phyloP scores from a whole-genome alignment of 179 eudicot species.

The Carnegiea gigantea region DNA sequence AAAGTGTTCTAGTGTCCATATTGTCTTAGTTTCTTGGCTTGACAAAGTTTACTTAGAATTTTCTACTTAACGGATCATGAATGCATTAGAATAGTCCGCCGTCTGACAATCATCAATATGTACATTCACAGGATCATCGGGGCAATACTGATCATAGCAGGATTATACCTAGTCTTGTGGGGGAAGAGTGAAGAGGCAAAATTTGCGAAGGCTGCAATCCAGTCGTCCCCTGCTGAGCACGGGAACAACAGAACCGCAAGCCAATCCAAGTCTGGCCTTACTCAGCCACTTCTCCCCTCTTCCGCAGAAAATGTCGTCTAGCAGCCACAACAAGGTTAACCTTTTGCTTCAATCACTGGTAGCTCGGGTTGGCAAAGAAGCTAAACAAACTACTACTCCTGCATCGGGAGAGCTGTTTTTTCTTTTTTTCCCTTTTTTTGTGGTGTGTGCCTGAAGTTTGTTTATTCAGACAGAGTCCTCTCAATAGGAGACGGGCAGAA shows the following conservation, averaged over 20 bases:
- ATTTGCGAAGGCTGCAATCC: constrained; percentile 49
- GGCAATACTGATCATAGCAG: constrained; percentile 47
- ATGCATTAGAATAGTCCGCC: constrained; percentile 4
- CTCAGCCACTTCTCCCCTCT: constrained; percentile 79
- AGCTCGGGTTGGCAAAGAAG: constrained; percentile 25
- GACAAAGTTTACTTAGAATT: constrained; percentile 1
- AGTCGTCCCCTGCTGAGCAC: constrained; percentile 55
- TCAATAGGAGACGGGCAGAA: constrained; percentile 31
- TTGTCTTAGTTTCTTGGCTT: constrained; percentile 1
- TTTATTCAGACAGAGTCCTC: constrained; percentile 37
- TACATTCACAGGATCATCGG: constrained; percentile 43
- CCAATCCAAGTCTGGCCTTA: constrained; percentile 56
- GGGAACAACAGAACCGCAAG: constrained; percentile 45
- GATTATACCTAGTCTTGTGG: constrained; percentile 54
- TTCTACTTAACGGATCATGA: neutral
- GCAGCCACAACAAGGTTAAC: constrained; percentile 20
- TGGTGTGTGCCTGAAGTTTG: constrained; percentile 37
- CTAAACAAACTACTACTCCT: constrained; percentile 34
- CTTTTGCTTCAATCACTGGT: constrained; percentile 5
- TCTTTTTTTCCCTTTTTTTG: constrained; percentile 9
- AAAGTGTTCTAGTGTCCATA: neutral
- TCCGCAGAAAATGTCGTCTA: constrained; percentile 71
- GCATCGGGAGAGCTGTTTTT: constrained; percentile 22
- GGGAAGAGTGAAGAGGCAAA: constrained; percentile 49
- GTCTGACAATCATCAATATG: constrained; percentile 13